Conservation (phyloP, 768 basidiomycete genomes). For the button mushroom (Agaricus bisporus) region DNA sequence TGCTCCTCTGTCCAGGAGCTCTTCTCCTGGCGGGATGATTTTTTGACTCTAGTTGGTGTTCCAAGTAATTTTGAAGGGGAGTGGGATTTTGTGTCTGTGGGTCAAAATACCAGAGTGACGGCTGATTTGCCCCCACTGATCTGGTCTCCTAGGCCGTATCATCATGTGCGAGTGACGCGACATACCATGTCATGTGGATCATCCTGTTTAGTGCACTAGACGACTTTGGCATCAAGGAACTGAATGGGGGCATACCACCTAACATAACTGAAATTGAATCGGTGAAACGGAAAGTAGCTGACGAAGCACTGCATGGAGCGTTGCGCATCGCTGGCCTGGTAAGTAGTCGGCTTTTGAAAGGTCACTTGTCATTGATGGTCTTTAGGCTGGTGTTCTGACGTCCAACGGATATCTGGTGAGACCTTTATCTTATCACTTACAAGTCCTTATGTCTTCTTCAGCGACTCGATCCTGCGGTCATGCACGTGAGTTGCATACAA, state of each 20-base stretch:
- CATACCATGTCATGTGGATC: constrained; percentile 91
- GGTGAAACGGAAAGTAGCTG: constrained; percentile 62
- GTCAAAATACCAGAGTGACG: constrained; percentile 12
- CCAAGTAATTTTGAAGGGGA: constrained; percentile 77
- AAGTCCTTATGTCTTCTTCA: constrained; percentile 18
- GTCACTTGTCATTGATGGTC: background rate
- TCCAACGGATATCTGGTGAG: constrained; percentile 82
- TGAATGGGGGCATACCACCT: constrained; percentile 36
- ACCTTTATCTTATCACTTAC: constrained; percentile 12
- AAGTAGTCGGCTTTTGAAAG: constrained; percentile 21
- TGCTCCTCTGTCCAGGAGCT: constrained; percentile 50
- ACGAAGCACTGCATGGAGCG: constrained; percentile 82
- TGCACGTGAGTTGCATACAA: constrained; percentile 82
- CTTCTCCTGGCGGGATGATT: constrained; percentile 68
- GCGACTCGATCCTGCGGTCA: constrained; percentile 82
- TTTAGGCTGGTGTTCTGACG: constrained; percentile 73
- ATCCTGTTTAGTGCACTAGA: constrained; percentile 76
- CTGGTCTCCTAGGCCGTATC: constrained; percentile 33
- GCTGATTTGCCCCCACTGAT: background rate
- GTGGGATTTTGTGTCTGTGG: constrained; percentile 82
- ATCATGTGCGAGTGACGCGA: constrained; percentile 77
- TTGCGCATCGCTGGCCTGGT: constrained; percentile 86
- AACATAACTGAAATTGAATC: constrained; percentile 51
- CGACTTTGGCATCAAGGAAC: constrained; percentile 78
- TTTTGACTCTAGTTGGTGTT: constrained; percentile 76